These are phyloP conservation scores for Davidsoniella eucalypti DNA, from an alignment of 2,329 filamentous ascomycete genomes.

Conservation along the genomic window DNA sequence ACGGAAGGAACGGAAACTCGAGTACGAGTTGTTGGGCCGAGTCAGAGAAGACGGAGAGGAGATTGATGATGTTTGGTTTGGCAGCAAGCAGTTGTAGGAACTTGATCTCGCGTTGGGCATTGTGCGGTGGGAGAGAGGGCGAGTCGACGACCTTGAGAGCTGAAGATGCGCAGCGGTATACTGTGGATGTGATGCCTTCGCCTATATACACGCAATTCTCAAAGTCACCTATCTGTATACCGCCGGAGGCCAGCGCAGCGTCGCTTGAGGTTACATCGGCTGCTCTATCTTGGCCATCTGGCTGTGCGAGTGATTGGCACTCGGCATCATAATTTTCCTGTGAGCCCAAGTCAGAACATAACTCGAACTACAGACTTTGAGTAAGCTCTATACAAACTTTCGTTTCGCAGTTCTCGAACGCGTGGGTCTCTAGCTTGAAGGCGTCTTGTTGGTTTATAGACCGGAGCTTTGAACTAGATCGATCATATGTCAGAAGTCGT, in stretches of 20 bases:
- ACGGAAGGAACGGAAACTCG: constrained; percentile 68
- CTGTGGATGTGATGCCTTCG: constrained; percentile 61
- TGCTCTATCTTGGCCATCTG: constrained; percentile 5
- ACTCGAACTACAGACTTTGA: background rate
- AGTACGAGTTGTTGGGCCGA: constrained; percentile 57
- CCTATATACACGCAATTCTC: constrained; percentile 36
- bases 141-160: constrained; percentile 81
- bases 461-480: constrained; percentile 12
- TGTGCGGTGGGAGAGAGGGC: constrained; percentile 61
- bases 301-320: constrained; percentile 18
- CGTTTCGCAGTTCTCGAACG: constrained; percentile 26
- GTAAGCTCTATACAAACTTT: background rate
- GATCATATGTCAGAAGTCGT: constrained; percentile 7
- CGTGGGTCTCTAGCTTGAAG: constrained; percentile 47
- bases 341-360: constrained; percentile 14
- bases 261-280: constrained; percentile 1
- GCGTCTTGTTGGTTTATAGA: constrained; percentile 27
- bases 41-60: constrained; percentile 60
- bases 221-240: constrained; percentile 37
- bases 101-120: constrained; percentile 61
- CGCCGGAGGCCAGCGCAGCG: constrained; percentile 15
- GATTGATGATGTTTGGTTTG: constrained; percentile 42
- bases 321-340: constrained; percentile 43
- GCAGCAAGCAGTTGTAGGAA: constrained; percentile 45
- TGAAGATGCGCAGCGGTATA: constrained; percentile 50